Percentiles rank a stretch among this genome's conserved stretches.
These are phyloP conservation scores for Grosmannia clavigera DNA, from an alignment of 2,329 filamentous ascomycete genomes.

Conservation along the genomic window DNA sequence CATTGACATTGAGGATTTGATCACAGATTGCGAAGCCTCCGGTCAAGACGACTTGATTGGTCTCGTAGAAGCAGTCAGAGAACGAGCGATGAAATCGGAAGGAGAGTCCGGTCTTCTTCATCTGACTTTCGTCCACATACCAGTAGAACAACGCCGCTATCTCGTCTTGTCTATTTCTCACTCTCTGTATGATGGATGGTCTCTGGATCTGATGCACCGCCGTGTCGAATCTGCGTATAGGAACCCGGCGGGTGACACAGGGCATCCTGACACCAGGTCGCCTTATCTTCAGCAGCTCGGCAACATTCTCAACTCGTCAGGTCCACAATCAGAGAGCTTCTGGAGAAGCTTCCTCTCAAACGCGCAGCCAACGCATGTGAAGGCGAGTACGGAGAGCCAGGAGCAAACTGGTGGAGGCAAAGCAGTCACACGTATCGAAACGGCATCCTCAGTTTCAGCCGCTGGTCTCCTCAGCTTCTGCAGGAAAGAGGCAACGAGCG, in stretches of 20 bases:
- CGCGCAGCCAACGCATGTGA: constrained; percentile 21
- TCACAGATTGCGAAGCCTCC: constrained; percentile 15
- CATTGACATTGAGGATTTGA: not conserved
- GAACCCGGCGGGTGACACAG: constrained; percentile 20
- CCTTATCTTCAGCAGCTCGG: constrained; percentile 26
- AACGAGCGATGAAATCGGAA: constrained; percentile 22
- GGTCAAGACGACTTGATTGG: constrained; percentile 21
- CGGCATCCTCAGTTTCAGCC: constrained; percentile 27
- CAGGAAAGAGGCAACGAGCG: constrained; percentile 51
- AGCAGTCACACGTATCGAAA: constrained; percentile 26
- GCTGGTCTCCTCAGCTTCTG: constrained; percentile 45
- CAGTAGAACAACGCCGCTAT: constrained; percentile 22
- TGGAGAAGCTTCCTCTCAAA: constrained; percentile 59
- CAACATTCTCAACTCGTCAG: constrained; percentile 33
- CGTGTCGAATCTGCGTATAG: constrained; percentile 57
- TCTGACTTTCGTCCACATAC: constrained; percentile 26
- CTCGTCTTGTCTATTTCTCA: constrained; percentile 65
- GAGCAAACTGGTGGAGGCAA: constrained; percentile 15
- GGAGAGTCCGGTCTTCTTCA: constrained; percentile 34
- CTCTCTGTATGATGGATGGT: constrained; percentile 84
- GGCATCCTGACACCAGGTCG: not conserved
- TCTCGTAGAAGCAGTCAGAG: constrained; percentile 25
- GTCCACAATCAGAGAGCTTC: constrained; percentile 39
- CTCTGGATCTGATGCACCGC: constrained; percentile 59
- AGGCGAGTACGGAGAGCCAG: not conserved